Base-by-base conservation (phyloP, 2,329 filamentous ascomycete species). In the Fusarium robinianum region DNA sequence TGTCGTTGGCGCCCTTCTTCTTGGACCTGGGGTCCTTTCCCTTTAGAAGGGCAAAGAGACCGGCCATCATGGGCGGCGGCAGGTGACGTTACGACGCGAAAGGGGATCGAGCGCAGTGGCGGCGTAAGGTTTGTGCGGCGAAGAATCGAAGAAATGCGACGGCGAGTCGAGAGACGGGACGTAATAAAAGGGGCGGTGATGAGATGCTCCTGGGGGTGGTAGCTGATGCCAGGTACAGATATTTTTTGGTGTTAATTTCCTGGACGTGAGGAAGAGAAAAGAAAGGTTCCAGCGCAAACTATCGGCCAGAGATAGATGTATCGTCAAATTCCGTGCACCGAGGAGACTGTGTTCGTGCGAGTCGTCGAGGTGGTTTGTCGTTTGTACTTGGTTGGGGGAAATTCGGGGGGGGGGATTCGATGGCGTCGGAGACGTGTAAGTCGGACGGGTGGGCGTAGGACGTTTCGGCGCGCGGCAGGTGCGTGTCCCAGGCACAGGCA, bases 1-100 rank as follows among this genome's bases (percentile, higher is more conserved):
- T 67, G 52, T 78, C 71, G 51, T 76, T 69, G 41, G 74, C 70
- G 54, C 77, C 80, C 72, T 90, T 91, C 71, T 87, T 88, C 67
- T 81, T 84, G 51, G 64, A 63, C 58, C 77, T 78, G 57, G 74
- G 78, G 72, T 94, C 88, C 72, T 85, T 90, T 73, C 80, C 79
- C 77, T 89, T 90, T 70, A 92, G 72, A 61, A 78, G 77, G 51
- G 80, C 80, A 62, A 83, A 82, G 53, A 83, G 68, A 60, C 79
- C 74, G 50, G 78, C 73, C 79, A 83, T 83, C 37, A 54, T 73
- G 61, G 46, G 53, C 39, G 35, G 40, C 42, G 44, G 41, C 47
- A 29, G 24, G 30, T 16, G 38, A 35, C 15, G 32, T 16, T 15
- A n/a, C 19, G 12, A 38, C 35, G 33, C 24, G 48, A 51, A 25